Conservation (phyloP, 2,329 filamentous ascomycete species). For the Pyrenochaeta sp. region DNA sequence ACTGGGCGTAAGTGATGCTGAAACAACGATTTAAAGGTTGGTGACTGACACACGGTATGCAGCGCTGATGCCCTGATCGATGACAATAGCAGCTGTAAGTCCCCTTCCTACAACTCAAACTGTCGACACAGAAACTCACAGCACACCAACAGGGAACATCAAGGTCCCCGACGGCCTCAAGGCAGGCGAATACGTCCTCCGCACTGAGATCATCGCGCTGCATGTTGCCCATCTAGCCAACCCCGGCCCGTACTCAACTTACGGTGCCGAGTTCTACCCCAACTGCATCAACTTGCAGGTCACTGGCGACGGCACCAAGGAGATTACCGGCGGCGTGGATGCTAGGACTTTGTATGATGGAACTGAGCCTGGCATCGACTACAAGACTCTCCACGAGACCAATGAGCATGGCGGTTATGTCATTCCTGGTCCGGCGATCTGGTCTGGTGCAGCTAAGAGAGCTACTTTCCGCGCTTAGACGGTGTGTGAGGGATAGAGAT, state of each 20-base stretch:
- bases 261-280: slow-evolving; percentile 60
- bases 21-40: background rate
- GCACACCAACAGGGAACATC: slow-evolving; percentile 48
- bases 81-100: slow-evolving; percentile 47
- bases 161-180: slow-evolving; percentile 51
- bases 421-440: slow-evolving; percentile 40
- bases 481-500: too few species aligned
- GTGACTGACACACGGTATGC: background rate
- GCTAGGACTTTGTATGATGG: slow-evolving; percentile 49
- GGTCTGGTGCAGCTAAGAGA: slow-evolving; percentile 11
- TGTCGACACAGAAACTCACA: too few species aligned
- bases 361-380: slow-evolving; percentile 50
- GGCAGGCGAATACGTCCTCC: slow-evolving; percentile 50
- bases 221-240: slow-evolving; percentile 45
- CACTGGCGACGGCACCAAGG: slow-evolving; percentile 48
- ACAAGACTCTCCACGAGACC: slow-evolving; percentile 32
- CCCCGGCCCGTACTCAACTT: slow-evolving; percentile 39
- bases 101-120: too few species aligned
- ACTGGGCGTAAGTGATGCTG: slow-evolving; percentile 48
- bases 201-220: slow-evolving; percentile 52
- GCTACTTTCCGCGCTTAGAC: background rate
- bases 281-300: slow-evolving; percentile 59
- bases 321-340: slow-evolving; percentile 39
- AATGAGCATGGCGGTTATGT: slow-evolving; percentile 25
- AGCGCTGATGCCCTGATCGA: slow-evolving; percentile 29